A percentile compares a stretch with the other conserved stretches of the same genome.
Evolutionary conservation across 495 filamentous ascomycete species (phyloP).

Genomic region (Sordaria brevicollis): DNA sequence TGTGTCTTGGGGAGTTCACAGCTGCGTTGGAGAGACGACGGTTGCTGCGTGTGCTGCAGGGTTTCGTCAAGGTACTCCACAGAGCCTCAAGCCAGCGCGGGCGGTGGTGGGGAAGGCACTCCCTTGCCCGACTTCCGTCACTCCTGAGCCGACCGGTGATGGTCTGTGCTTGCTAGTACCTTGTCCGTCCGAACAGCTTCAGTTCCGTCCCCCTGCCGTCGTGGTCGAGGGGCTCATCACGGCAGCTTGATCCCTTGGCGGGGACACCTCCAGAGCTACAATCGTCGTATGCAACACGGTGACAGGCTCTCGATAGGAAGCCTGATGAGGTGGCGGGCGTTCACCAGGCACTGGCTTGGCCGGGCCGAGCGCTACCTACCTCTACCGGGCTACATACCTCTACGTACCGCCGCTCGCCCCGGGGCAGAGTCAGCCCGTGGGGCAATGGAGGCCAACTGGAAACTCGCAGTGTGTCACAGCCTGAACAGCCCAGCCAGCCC

Average conservation of each 20-base stretch:
- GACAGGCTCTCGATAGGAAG: background rate
- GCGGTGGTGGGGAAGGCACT: background rate
- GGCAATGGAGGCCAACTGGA: background rate
- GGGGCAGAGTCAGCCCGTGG: background rate
- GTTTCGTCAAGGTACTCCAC: background rate
- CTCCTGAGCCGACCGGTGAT: background rate
- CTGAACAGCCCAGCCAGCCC: background rate
- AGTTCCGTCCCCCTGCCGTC: background rate
- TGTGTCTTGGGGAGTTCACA: background rate
- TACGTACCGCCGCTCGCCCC: background rate
- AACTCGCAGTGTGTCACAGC: background rate
- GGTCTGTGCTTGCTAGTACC: background rate
- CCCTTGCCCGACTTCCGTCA: background rate
- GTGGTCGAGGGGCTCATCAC: background rate
- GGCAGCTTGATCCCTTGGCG: background rate
- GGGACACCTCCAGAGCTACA: no score
- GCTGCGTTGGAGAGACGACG: background rate
- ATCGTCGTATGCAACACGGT: no score
- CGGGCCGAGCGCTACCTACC: background rate
- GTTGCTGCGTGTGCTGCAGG: background rate
- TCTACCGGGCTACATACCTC: no score
- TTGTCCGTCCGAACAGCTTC: background rate
- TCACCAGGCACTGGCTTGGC: background rate
- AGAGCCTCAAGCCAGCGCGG: background rate
- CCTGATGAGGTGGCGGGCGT: background rate